These are phyloP conservation scores for Ganoderma resinaceum DNA, from an alignment of 1,284 basidiomycete species.

Conservation along the genomic window DNA sequence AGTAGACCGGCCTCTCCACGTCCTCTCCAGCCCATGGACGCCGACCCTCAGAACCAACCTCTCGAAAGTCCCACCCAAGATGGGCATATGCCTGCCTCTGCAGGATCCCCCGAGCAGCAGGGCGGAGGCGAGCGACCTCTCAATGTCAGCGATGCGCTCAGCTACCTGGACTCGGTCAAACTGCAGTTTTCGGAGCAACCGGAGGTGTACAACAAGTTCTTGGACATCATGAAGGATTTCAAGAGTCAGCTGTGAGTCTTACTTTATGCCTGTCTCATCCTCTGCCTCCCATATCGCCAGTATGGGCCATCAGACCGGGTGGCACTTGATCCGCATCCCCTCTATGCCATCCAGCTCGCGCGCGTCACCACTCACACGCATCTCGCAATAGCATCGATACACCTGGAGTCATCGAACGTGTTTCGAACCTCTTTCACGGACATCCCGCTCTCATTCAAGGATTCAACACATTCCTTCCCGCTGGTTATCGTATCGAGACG, in stretches of 20 bases:
- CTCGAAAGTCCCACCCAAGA: not conserved
- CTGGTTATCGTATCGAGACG: conserved; percentile 92
- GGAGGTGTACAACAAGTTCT: conserved; percentile 93
- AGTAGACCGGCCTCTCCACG: not conserved
- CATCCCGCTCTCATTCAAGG: conserved; percentile 94
- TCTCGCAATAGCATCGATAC: conserved; percentile 84
- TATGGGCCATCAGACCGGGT: not conserved
- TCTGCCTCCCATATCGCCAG: not conserved
- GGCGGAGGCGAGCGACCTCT: conserved; percentile 55
- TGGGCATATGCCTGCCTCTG: not conserved
- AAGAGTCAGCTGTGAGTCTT: conserved; percentile 83
- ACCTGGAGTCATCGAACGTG: conserved; percentile 95
- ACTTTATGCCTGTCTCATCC: not conserved
- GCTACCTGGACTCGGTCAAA: conserved; percentile 95
- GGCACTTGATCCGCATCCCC: not conserved
- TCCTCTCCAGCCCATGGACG: not conserved
- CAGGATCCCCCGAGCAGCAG: not conserved
- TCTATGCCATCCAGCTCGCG: not conserved
- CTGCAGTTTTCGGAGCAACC: conserved; percentile 86
- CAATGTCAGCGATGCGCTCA: conserved; percentile 90
- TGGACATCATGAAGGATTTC: conserved; percentile 99
- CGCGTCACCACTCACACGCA: not conserved
- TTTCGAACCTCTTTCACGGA: conserved; percentile 91
- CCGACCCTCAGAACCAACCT: not conserved
- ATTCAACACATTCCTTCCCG: conserved; percentile 97